Evolutionary conservation across 305 asterid species (phyloP), one percentile per base, ranked within the genome.

Genomic region (Plantago lanceolata): DNA sequence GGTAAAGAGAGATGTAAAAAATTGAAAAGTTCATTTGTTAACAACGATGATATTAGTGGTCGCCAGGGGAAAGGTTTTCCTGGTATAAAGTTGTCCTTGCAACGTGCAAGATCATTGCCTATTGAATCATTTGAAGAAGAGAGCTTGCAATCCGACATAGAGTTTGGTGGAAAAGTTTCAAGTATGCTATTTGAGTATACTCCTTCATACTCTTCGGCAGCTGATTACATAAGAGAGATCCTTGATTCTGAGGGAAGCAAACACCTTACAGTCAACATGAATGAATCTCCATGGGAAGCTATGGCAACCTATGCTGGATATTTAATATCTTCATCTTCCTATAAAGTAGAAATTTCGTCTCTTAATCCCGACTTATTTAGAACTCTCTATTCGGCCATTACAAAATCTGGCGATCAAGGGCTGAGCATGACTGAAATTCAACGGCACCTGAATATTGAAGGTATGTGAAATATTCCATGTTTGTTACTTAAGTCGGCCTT

Each of bases 21-120:
- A 75, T 63, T 64, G 28, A 85, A 76, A 84, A 72, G 71, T 68
- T 67, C 91, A 65, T 64, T 75, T 70, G 63, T 87, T 63, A 81
- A 84, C 26, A 96, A 89, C 48, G 76, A 91, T 71, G 98, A 92
- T 76, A 49, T 84, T 65, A 80, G 65, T 59, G 77, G 87, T 54
- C 94, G 99, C 37, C 85, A 94, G 61, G 90, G 81, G 64, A 93
- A 93, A 77, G 99, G 99, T 60, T 93, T 93, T 71, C 97, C 99
- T 53, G 95, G 95, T 50, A 87, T 93, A 68, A 84, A 76, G 75
- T 66, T 93, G 59, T 75, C 71, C 75, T 75, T 93, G 83, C 82
- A 75, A 63, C 75, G 74, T 45, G 87, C 82, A 74, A 87, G 79
- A 77, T 48, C 48, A 48, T 73, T 77, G 67, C 80, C 78, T 68